Evolutionary conservation across 148 eudicot species (phyloP), one percentile per base, ranked within the genome.

Genomic region (Nepenthes gracilis): DNA sequence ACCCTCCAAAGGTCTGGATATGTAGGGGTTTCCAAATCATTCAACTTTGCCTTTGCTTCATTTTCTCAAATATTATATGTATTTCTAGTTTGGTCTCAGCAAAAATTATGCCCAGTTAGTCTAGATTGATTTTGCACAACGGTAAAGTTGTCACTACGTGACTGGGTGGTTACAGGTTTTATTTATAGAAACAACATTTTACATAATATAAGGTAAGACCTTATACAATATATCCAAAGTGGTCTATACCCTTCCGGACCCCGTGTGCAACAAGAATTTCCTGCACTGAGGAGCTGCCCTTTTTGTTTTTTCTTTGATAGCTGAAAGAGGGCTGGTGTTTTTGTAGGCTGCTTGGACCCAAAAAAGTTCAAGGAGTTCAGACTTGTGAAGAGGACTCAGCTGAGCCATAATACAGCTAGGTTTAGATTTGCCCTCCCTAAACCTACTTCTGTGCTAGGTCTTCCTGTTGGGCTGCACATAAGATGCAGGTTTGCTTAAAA

Each of bases 401-500:
- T 80, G 69, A 80, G 64, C 63, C 78, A 73, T 15, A 73, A 80
- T 48, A 57, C 70, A 43, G 80, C 66, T 14, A 80, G 58, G 57
- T 76, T 80, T 60, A 71, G 58, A 59, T 80, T 80, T 64, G 68
- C 61, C 5, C 80, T 80, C 11, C 76, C 78, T 2, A 74, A 74
- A 7, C 78, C 78, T n/a, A 33, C 64, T 34, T 76, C 83, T 40
- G 68, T 73, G 3, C 54, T 80, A 45, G 80, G 80, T 43, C 80
- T 79, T 58, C 78, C 83, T 43, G 50, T 73, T 53, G 83, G 83
- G 12, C 77, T 72, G 36, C 59, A 75, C 43, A 69, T 79, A 58
- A 70, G 71, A 57, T 80, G 83, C 83, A 80, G 78, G 78, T 80
- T 37, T 15, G 54, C 45, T 12, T 15, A 2, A 11, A 37, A 9